These are phyloP conservation scores for Elongisporangium undulatum DNA, from an alignment of 352 stramenopile species.

Conservation along the genomic window DNA sequence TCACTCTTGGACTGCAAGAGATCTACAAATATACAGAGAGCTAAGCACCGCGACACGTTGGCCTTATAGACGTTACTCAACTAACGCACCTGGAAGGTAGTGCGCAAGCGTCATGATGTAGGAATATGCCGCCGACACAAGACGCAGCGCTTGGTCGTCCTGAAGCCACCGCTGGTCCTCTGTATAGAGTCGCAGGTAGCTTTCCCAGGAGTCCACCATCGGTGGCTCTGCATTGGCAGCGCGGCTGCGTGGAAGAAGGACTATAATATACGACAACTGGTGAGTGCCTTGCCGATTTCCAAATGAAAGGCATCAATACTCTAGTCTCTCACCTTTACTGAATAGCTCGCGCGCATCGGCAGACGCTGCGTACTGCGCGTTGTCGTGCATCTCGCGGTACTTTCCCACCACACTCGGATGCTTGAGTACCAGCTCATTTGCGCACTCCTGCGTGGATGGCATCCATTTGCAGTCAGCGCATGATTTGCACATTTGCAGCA, in stretches of 20 bases:
- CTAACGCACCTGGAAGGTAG: conserved; percentile 19
- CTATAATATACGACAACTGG: conserved; percentile 5
- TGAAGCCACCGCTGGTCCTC: conserved; percentile 22
- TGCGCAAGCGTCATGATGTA: conserved; percentile 57
- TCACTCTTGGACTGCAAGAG: conserved; percentile 5
- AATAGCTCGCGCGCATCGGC: conserved; percentile 38
- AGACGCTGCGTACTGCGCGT: conserved; percentile 30
- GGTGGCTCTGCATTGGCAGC: neutral
- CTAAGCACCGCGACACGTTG: neutral
- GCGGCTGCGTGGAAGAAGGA: conserved; percentile 23
- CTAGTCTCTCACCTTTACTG: conserved; percentile 21
- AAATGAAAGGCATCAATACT: conserved; percentile 6
- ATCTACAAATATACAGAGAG: conserved; percentile 9
- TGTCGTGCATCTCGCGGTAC: conserved; percentile 39
- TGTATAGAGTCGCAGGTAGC: conserved; percentile 41
- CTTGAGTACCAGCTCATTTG: conserved; percentile 16
- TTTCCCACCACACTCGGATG: conserved; percentile 22
- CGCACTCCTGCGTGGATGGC: conserved; percentile 20
- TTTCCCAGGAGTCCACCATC: conserved; percentile 25
- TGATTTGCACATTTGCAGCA: conserved; percentile 1
- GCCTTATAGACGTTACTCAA: neutral
- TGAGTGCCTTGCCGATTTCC: neutral
- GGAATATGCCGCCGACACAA: conserved; percentile 67
- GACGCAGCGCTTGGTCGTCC: conserved; percentile 26
- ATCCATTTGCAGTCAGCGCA: neutral